Evolutionary conservation across 129 eudicot species (phyloP), one percentile per base, ranked within the genome.

Genomic region (Logfia minima): DNA sequence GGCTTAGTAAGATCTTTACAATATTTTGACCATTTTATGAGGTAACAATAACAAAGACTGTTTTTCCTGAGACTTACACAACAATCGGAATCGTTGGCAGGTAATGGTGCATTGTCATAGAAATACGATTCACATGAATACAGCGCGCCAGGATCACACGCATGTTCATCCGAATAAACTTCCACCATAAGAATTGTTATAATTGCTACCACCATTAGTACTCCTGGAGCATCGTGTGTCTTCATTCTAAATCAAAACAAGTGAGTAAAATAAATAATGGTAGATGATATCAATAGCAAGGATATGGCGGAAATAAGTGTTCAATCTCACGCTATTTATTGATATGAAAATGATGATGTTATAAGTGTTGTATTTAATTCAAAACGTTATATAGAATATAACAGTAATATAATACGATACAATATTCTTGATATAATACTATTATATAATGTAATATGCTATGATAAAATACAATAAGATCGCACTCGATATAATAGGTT

Each of bases 1-100:
- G 62, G 62, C 0, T 5, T 45, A 6, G 18, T 32, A 26, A 70
- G 41, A 16, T 14, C 3, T 1, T 48, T 26, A 34, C 75, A 48
- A 11, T 11, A 10, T 5, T 16, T 70, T 6, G 62, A 21, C 28
- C 21, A 35, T 59, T 70, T 70, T 1, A 48, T 7, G 21, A 22
- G 53, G 22, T 13, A 34, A 70, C 75, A 70, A 70, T 23, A 70
- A 48, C 75, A 70, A 45, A 59, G 61, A 70, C 8, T 28, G 10
- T 69, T n/a, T 4, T 17, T 31, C 13, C 48, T 45, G 6, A 69
- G 8, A 3, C 39, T 68, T 68, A n/a, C 23, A 10, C 75, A 70
- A 17, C 75, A 70, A 22, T 18, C 39, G 7, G 75, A 48, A 2
- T 26, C 62, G 8, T 32, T 5, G 35, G 62, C 1, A 21, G 61